Evolutionary conservation across 2,329 filamentous ascomycete genomes (phyloP), one percentile per base, ranked within the genome.

Genomic region (Xylaria sp.): DNA sequence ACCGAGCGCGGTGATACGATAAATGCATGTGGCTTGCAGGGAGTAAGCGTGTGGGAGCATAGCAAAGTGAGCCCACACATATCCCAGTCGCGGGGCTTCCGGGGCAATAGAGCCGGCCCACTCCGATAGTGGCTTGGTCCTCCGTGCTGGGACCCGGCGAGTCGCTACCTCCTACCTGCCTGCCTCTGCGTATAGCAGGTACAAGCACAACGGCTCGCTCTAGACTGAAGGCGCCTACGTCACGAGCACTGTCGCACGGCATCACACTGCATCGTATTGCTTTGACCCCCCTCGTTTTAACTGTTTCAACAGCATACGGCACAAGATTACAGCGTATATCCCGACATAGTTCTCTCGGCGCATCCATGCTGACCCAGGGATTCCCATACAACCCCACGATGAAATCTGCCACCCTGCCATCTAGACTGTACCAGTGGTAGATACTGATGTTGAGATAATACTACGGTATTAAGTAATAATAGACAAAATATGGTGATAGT

Each of bases 1-100:
- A 39, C 65, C 65, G 65, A 67, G 55, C n/a, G 32, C 48, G 41
- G 18, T 15, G 55, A 45, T 43, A 60, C 60, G 41, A 62, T 30
- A 18, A 50, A 30, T 60, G 62, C 62, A 60, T 28, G 62, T 46
- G 20, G 50, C 55, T 10, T 60, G 46, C 62, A 60, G 30, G 50
- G 50, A 28, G 48, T 52, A 8, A 20, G 50, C 15, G n/a, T 30
- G 36, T 36, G 32, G 48, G 18, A 32, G 15, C 7, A n/a, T 28
- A 32, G 48, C 36, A 39, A 39, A 39, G 36, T 39, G 30, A 5
- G 23, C 52, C n/a, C 52, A 36, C 30, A n/a, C n/a, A n/a, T 39
- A 39, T 39, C 32, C 52, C 12, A 56, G 52, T 36, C n/a, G 36
- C 13, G 52, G 25, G 30, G 52, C 30, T 55, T 32, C 52, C n/a